phyloP scores from a whole-genome alignment of 192 early-diverging fungal genomes.

The Entomortierella lignicola region DNA sequence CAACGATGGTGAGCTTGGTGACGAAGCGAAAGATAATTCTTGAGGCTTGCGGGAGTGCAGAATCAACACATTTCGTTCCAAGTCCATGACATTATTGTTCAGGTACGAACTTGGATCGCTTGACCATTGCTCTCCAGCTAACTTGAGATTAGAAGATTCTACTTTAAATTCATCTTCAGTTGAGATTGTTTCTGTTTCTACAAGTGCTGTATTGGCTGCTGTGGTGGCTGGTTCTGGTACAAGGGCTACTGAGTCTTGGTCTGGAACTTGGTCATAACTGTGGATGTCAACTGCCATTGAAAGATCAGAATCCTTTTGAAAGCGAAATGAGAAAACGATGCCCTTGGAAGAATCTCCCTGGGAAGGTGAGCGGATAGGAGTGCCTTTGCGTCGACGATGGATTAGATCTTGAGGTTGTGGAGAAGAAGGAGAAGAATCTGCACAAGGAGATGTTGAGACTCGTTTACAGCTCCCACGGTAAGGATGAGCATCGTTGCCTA shows the following conservation, averaged over 20 bases:
- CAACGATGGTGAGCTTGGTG: constrained; percentile 2
- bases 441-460: constrained; percentile 33
- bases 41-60: constrained; percentile 50
- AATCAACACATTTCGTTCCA: constrained; percentile 47
- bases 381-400: constrained; percentile 46
- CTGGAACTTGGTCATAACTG: constrained; percentile 39
- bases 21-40: constrained; percentile 6
- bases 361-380: constrained; percentile 42
- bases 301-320: constrained; percentile 45
- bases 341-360: constrained; percentile 45
- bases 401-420: constrained; percentile 48
- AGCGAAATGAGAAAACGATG: constrained; percentile 52
- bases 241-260: neutral
- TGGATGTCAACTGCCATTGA: constrained; percentile 55
- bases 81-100: constrained; percentile 44
- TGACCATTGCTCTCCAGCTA: constrained; percentile 42
- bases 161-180: constrained; percentile 2
- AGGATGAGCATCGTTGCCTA: constrained; percentile 9
- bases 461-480: constrained; percentile 29
- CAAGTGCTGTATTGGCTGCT: neutral
- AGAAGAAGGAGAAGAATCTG: constrained; percentile 43
- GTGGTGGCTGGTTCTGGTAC: neutral
- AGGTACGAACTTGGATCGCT: constrained; percentile 39
- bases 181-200: constrained; percentile 7
- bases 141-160: constrained; percentile 5